phyloP scores from a whole-genome alignment of 305 asterid genomes.

The Fraxinus greggii region DNA sequence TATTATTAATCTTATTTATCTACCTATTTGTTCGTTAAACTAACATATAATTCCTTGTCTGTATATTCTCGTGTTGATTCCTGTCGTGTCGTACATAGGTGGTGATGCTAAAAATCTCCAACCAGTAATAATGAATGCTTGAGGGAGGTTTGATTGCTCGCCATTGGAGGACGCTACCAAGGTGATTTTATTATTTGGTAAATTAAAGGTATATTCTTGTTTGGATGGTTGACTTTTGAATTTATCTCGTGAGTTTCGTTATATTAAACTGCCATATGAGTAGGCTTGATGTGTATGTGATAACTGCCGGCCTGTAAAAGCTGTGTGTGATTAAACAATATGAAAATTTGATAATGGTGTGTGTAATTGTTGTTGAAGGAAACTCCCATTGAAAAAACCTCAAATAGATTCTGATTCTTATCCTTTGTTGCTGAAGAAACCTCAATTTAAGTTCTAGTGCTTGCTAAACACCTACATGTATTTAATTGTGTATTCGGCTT shows the following conservation, averaged over 20 bases:
- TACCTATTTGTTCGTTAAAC: background rate
- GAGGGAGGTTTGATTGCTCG: background rate
- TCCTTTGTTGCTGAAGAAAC: background rate
- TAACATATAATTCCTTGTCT: background rate
- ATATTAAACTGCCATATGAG: background rate
- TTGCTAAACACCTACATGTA: too few species aligned
- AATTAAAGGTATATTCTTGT: slow-evolving; percentile 18
- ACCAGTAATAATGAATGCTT: slow-evolving; percentile 15
- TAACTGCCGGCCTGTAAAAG: slow-evolving; percentile 36
- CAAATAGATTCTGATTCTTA: background rate
- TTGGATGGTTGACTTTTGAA: slow-evolving; percentile 26
- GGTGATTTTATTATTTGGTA: background rate
- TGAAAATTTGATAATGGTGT: background rate
- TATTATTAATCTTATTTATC: background rate
- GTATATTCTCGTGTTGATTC: slow-evolving; percentile 4
- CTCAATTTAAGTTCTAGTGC: background rate
- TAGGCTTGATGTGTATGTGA: slow-evolving; percentile 15
- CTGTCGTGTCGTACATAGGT: background rate
- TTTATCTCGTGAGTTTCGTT: slow-evolving; percentile 8
- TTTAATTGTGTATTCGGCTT: background rate
- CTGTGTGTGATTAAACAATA: slow-evolving; percentile 16
- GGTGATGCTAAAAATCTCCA: background rate
- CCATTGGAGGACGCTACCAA: background rate
- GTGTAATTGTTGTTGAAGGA: background rate
- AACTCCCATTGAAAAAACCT: slow-evolving; percentile 17